Evolutionary conservation across 2,329 filamentous ascomycete species (phyloP), one percentile per base, ranked within the genome.

Genomic region (Podosphaera fusca): DNA sequence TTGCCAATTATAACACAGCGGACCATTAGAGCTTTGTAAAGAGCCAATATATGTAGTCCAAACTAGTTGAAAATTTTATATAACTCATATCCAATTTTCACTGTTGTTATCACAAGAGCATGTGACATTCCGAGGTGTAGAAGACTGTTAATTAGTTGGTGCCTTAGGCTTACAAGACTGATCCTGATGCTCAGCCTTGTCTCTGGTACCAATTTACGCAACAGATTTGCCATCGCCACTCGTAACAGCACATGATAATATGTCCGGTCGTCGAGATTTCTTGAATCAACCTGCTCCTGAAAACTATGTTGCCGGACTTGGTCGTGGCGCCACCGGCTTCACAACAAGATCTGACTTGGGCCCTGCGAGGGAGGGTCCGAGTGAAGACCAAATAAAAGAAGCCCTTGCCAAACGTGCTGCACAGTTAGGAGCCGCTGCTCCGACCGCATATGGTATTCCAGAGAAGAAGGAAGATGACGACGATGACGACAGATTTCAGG

Each of bases 321-420:
- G 92, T 71, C 85, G 94, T 76, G 92, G 92, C 72, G 94, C 94
- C 30, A 98, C 92, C 6, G 92, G 94, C 59, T 98, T 98, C 73
- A 96, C 92, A 14, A 98, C 92, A 46, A 82, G 94, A 66, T 96
- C 90, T 58, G 92, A 98, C 77, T 76, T 98, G 58, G 92, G 94
- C 58, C 92, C 94, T 55, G 90, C 90, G 59, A 80, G 90, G 65
- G 90, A 95, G 73, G 92, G 92, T 14, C 92, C 92, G 54, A 95
- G 86, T 60, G 90, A 95, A 65, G 92, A 98, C 68, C 90, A 96
- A 72, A 95, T 98, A 72, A 95, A 96, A 70, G 92, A 95, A 70
- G 89, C 87, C 60, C 84, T 98, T 64, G 89, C 89, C 54, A 95
- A 95, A 71, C 83, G 94, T 64, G 90, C 92, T 6, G 85, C 87